These are phyloP conservation scores for Edaphochlamys debaryana DNA, from an alignment of 139 green algal species.

Conservation along the genomic window DNA sequence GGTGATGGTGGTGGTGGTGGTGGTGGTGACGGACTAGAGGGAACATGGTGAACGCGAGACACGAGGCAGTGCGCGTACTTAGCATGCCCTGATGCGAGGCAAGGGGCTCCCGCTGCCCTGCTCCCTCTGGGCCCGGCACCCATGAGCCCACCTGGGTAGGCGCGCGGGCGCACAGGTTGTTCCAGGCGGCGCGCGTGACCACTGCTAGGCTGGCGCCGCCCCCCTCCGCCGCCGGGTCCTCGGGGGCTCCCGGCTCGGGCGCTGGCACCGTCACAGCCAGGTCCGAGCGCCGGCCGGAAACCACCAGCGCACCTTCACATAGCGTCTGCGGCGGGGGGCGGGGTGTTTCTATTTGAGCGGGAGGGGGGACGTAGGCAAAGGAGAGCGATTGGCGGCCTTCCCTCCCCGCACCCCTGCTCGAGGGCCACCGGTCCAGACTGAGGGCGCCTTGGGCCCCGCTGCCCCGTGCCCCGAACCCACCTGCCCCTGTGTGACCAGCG, in stretches of 20 bases:
- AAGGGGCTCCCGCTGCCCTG: too few relatives aligned
- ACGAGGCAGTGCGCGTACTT: too few relatives aligned
- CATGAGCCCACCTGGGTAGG: neutral
- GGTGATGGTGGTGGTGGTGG: too few relatives aligned
- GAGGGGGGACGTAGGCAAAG: neutral
- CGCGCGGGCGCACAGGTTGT: slow-evolving; percentile 14
- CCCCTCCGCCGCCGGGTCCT: neutral
- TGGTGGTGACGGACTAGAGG: too few relatives aligned
- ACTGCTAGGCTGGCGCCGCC: neutral
- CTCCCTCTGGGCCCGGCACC: too few relatives aligned
- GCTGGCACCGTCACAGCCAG: neutral
- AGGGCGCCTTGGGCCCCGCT: too few relatives aligned
- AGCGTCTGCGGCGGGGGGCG: neutral
- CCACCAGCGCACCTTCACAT: slow-evolving; percentile 15
- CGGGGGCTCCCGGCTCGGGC: neutral
- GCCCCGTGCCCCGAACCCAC: neutral
- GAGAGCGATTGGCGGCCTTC: neutral
- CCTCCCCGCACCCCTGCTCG: neutral
- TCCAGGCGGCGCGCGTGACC: neutral
- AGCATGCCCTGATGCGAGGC: too few relatives aligned
- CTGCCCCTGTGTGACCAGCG: slow-evolving; percentile 2
- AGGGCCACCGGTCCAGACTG: too few relatives aligned
- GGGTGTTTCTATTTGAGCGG: neutral
- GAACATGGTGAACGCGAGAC: too few relatives aligned
- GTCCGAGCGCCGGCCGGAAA: slow-evolving; percentile 7